Evolutionary conservation across 208 protist genomes (phyloP).

Genomic region (Crithidia fasciculata): DNA sequence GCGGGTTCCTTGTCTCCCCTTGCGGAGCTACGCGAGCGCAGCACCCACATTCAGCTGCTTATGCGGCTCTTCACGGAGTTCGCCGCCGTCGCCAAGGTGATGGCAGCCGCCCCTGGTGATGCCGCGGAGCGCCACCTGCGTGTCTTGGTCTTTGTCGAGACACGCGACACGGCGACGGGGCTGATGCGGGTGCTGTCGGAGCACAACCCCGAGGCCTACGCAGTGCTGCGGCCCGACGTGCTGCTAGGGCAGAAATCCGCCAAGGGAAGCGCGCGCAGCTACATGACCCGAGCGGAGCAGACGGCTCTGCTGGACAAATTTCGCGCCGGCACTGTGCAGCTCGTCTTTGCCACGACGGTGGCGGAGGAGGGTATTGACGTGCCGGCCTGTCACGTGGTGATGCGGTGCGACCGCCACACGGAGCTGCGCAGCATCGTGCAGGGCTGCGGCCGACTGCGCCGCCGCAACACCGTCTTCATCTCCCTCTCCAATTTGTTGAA

Average conservation of each 20-base stretch:
- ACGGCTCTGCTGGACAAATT: slow-evolving; percentile 41
- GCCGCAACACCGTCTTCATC: slow-evolving; percentile 48
- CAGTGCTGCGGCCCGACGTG: slow-evolving; percentile 11
- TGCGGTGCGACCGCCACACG: slow-evolving; percentile 50
- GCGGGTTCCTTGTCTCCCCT: too few species aligned
- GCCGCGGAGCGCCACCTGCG: not conserved
- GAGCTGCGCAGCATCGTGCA: slow-evolving; percentile 65
- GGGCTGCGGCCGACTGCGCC: slow-evolving; percentile 68
- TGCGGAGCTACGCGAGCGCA: not conserved
- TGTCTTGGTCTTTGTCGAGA: slow-evolving; percentile 18
- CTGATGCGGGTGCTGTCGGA: slow-evolving; percentile 1
- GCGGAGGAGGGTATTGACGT: slow-evolving; percentile 82
- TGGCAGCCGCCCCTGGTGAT: not conserved
- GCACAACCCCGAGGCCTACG: not conserved
- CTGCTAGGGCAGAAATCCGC: slow-evolving; percentile 9
- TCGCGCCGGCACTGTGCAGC: slow-evolving; percentile 32
- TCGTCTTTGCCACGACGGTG: slow-evolving; percentile 82
- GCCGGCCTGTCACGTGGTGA: slow-evolving; percentile 61
- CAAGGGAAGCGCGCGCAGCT: not conserved
- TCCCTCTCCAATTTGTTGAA: slow-evolving; percentile 31
- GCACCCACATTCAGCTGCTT: slow-evolving; percentile 9
- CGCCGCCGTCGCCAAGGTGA: not conserved
- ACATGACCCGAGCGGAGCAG: slow-evolving; percentile 60
- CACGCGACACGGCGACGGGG: not conserved
- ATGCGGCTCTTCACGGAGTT: slow-evolving; percentile 16